These are phyloP conservation scores for Hypoxylon intermedium DNA, from an alignment of 495 filamentous ascomycete species.

Conservation along the genomic window DNA sequence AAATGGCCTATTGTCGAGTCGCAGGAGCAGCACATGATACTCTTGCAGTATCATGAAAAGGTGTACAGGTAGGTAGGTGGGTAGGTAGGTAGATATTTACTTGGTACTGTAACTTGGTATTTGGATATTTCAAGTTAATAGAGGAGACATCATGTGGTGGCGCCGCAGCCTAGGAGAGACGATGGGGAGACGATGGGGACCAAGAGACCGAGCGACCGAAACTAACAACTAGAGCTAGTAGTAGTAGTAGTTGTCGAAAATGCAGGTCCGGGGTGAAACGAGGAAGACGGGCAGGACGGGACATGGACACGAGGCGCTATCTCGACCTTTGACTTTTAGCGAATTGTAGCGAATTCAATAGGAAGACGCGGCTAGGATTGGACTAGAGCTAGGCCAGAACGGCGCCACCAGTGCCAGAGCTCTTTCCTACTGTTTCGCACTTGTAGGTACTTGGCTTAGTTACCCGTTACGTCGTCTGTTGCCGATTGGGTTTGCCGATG, in stretches of 20 bases:
- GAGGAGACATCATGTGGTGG: slow-evolving; percentile 23
- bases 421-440: slow-evolving; percentile 23
- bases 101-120: not conserved
- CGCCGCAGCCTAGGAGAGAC: slow-evolving; percentile 5
- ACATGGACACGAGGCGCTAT: slow-evolving; percentile 37
- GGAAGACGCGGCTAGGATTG: no score
- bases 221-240: no score
- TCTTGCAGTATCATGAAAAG: slow-evolving; percentile 17
- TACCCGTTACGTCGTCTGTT: no score
- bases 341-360: no score
- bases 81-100: slow-evolving; percentile 4
- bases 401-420: slow-evolving; percentile 24
- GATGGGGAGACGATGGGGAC: not conserved
- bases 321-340: slow-evolving; percentile 26
- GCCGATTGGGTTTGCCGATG: no score
- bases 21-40: slow-evolving; percentile 40
- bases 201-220: slow-evolving; percentile 1
- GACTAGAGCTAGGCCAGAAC: slow-evolving; percentile 27
- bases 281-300: slow-evolving; percentile 18
- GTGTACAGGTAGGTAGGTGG: not conserved
- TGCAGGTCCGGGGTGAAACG: slow-evolving; percentile 12
- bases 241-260: no score
- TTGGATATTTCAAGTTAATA: no score
- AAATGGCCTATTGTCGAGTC: slow-evolving; percentile 35
- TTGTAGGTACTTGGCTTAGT: slow-evolving; percentile 19